A percentile compares a stretch with the other conserved stretches of the same genome.
Conservation (phyloP, 202 grass and related monocot genomes). For the Panicum hallii region DNA sequence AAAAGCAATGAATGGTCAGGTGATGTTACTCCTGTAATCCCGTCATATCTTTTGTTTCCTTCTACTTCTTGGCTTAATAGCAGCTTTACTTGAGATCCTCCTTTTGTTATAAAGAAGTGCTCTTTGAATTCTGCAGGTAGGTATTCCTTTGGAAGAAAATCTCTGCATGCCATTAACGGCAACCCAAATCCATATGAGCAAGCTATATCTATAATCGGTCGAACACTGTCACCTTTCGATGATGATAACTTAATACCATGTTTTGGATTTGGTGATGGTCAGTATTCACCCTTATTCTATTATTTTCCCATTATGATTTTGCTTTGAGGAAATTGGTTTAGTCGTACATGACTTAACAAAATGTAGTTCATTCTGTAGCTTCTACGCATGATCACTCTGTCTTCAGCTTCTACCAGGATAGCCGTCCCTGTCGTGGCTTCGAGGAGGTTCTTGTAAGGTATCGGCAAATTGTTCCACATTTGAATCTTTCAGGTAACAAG, state of each 20-base stretch:
- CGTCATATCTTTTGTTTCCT: neutral
- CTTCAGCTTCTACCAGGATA: constrained; percentile 90
- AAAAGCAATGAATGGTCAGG: constrained; percentile 99
- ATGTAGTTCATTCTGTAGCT: constrained; percentile 53
- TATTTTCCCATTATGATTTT: constrained; percentile 7
- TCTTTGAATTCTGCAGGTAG: constrained; percentile 55
- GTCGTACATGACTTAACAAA: constrained; percentile 25
- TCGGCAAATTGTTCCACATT: constrained; percentile 73
- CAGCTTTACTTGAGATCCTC: constrained; percentile 18
- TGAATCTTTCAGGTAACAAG: constrained; percentile 85
- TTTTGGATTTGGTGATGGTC: constrained; percentile 98
- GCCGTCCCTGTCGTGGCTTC: constrained; percentile 80
- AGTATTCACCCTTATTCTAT: constrained; percentile 2
- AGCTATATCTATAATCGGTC: constrained; percentile 98
- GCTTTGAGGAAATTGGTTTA: neutral
- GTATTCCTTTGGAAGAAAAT: constrained; percentile 78
- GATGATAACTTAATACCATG: constrained; percentile 99
- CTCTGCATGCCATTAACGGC: constrained; percentile 75
- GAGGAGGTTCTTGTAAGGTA: constrained; percentile 93
- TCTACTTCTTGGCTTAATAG: constrained; percentile 30
- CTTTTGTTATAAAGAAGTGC: constrained; percentile 27
- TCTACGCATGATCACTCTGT: constrained; percentile 84
- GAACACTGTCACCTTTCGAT: constrained; percentile 93
- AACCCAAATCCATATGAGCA: constrained; percentile 87
- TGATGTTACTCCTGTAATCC: constrained; percentile 34